Percentiles rank a stretch among this genome's conserved stretches.
These are phyloP conservation scores for Rhodotorula toruloides DNA, from an alignment of 768 basidiomycete genomes.

Conservation along the genomic window DNA sequence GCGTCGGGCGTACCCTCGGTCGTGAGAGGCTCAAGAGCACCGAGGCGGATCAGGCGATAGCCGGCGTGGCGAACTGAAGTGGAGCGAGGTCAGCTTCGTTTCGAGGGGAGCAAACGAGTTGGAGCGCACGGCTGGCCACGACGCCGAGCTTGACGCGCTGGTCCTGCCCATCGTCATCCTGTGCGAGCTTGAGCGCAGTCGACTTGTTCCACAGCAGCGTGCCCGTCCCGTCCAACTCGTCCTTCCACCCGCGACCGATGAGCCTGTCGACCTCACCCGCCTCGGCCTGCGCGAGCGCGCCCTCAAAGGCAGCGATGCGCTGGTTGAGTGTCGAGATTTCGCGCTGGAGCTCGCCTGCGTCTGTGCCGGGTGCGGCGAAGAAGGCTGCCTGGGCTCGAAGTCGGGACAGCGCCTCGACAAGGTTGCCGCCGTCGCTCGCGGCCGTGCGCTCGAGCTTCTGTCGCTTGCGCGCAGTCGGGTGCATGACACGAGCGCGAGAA, in stretches of 20 bases:
- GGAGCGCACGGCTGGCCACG: conserved; percentile 1
- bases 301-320: not conserved
- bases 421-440: not conserved
- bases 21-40: not conserved
- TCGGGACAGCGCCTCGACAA: not conserved
- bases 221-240: conserved; percentile 11
- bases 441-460: not conserved
- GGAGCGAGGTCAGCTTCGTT: not conserved
- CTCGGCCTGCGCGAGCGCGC: not conserved
- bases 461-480: not conserved
- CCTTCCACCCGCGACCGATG: not conserved
- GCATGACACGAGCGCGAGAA: not conserved
- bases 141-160: too few relatives aligned
- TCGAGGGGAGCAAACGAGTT: not conserved
- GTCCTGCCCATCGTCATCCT: not conserved
- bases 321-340: not conserved
- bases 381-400: not conserved
- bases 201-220: conserved; percentile 17
- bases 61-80: conserved; percentile 5
- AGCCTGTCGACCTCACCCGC: not conserved
- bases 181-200: not conserved
- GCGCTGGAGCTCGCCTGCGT: not conserved
- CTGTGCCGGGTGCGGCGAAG: not conserved
- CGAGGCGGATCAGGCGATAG: conserved; percentile 12
- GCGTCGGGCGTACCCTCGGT: not conserved